Base-by-base conservation (phyloP, 108 stramenopile genomes). In the Cyclotella choctawhatcheeana region DNA sequence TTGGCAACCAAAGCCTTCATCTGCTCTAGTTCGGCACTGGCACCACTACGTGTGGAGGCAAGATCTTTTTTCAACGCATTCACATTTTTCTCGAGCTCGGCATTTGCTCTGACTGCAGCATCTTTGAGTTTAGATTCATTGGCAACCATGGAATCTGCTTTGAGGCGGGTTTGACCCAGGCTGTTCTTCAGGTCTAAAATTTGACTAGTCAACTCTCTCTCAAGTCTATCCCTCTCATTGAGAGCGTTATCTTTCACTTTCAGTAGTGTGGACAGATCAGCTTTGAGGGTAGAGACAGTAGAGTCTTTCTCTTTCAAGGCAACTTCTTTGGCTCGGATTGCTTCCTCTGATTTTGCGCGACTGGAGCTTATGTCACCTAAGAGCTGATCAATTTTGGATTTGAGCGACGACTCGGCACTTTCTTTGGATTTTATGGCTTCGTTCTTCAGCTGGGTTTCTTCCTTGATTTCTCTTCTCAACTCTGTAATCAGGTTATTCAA, bases 401-500 rank as follows among this genome's bases (percentile, higher is more conserved):
- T 52, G 33, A 79, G 48, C 18, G 69, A 60, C 30, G 34, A 47
- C 40, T 56, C 44, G 16, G 65, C 47, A 22, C 64, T 53, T 8
- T 67, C 65, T 60, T 35, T 64, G 5, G 72, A 55, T 44, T 68
- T 68, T 0, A 62, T 31, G 21, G 71, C 71, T 21, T 60, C 67
- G 2, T 62, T 58, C 55, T 80, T 80, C 40, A 73, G 59, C 4
- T 84, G 50, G 40, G 77, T 85, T 55, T 73, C 59, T 24, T 58
- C 58, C 26, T 64, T 47, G 10, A 84, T 70, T 56, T 89, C 90
- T 6, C 59, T 58, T 20, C 44, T 59, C 24, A 93, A 85, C 58
- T 87, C 82, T 54, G 77, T 87, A 44, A 89, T 79, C 13, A 82
- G 84, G 51, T 81, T 69, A 40, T 85, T 33, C 67, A 73, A 29